phyloP scores from a whole-genome alignment of 495 filamentous ascomycete genomes.

The Aspergillus funiculosus region DNA sequence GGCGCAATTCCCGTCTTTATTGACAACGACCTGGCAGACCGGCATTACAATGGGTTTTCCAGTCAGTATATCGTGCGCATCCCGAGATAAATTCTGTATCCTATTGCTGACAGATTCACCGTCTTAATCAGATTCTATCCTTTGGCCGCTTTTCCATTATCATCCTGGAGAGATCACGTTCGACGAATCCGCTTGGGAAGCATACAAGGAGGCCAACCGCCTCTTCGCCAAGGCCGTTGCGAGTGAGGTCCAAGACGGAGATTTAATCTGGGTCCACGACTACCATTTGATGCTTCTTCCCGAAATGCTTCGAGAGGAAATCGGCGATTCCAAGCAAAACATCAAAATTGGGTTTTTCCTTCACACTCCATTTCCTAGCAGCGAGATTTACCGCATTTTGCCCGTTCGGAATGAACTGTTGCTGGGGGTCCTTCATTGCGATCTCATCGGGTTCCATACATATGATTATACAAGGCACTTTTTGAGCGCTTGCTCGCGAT shows the following conservation, averaged over 20 bases:
- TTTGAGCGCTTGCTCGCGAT: slow-evolving; percentile 81
- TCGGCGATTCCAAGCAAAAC: slow-evolving; percentile 67
- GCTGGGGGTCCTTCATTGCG: slow-evolving; percentile 78
- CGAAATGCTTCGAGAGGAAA: slow-evolving; percentile 84
- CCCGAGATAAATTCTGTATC: neutral
- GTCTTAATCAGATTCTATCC: slow-evolving; percentile 68
- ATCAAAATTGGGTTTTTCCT: slow-evolving; percentile 97
- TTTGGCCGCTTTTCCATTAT: slow-evolving; percentile 98
- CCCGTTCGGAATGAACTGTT: slow-evolving; percentile 87
- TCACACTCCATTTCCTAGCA: slow-evolving; percentile 95
- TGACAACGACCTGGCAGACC: slow-evolving; percentile 70
- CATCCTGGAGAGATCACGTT: slow-evolving; percentile 97
- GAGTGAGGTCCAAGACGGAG: slow-evolving; percentile 79
- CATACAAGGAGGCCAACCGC: slow-evolving; percentile 84
- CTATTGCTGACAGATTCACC: slow-evolving; percentile 13
- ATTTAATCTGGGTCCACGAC: slow-evolving; percentile 95
- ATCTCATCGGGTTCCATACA: slow-evolving; percentile 93
- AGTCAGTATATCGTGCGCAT: slow-evolving; percentile 51
- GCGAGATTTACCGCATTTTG: slow-evolving; percentile 91
- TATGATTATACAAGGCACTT: slow-evolving; percentile 96
- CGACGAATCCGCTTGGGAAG: slow-evolving; percentile 87
- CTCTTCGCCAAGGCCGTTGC: slow-evolving; percentile 79
- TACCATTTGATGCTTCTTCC: slow-evolving; percentile 97
- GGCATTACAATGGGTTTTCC: slow-evolving; percentile 81
- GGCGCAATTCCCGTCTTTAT: slow-evolving; percentile 72